A percentile compares a stretch with the other conserved stretches of the same genome.
These are phyloP conservation scores for Eucalyptus sp. DNA, from an alignment of 345 rosid species.

Conservation along the genomic window DNA sequence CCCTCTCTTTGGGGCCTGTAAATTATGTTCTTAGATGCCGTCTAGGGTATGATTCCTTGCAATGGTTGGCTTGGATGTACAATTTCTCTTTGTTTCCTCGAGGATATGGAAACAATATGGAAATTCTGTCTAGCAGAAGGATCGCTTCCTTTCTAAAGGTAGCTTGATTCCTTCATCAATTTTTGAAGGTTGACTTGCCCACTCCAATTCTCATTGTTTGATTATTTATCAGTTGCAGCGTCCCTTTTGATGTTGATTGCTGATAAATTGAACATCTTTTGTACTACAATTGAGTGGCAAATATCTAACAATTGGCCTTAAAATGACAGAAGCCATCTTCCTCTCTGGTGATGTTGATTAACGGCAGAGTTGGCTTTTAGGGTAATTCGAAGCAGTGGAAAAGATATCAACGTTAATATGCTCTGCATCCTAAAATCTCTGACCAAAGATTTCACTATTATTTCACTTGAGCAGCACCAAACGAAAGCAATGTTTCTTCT, in stretches of 20 bases:
- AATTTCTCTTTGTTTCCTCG: neutral
- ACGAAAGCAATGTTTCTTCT: neutral
- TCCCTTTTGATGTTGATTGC: neutral
- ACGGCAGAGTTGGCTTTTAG: neutral
- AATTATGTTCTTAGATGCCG: neutral
- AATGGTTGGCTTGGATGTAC: neutral
- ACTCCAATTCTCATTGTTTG: neutral
- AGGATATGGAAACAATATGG: neutral
- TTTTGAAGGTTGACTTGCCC: neutral
- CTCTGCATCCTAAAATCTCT: neutral
- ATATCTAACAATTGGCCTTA: neutral
- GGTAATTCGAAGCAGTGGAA: neutral
- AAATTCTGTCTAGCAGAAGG: neutral
- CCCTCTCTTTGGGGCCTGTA: conserved; percentile 10
- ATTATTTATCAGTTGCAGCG: neutral
- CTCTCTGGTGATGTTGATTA: neutral
- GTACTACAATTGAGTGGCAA: neutral
- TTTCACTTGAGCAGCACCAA: neutral
- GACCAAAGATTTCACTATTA: neutral
- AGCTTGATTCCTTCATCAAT: neutral
- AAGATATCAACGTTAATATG: neutral
- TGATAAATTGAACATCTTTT: neutral
- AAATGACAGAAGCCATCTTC: neutral
- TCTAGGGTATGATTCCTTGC: neutral
- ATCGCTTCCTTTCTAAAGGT: neutral